Evolutionary conservation across 257 asterid genomes (phyloP), one percentile per base, ranked within the genome.

Genomic region (Nicotiana sylvestris): DNA sequence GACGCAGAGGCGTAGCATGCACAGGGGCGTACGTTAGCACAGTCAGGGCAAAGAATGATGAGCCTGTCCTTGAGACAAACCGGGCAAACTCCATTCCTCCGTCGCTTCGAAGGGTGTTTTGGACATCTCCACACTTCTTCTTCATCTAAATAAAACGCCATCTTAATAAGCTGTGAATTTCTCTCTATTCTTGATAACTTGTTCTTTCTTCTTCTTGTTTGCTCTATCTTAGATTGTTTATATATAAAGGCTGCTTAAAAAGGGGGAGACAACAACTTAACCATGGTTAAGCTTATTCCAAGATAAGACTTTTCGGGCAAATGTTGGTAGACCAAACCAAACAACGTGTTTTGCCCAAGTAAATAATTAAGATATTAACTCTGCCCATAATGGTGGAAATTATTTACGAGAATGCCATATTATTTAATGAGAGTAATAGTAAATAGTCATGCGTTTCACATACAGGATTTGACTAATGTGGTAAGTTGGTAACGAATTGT

Each of bases 1-100:
- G 90, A 21, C 2, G 90, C 21, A 82, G 85, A 29, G 65, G 87
- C 70, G 70, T 43, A 85, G 86, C 96, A 94, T 30, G 86, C 83
- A 66, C 97, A 94, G 82, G 98, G 98, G 92, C 97, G 97, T 43
- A 84, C 82, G 60, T 85, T 76, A 80, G 88, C 93, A 86, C 97
- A 92, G 80, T 90, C 86, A 16, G 97, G 97, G 87, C 97, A 91
- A 84, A 94, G 97, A 64, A 51, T 68, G 83, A 66, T 84, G 81
- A 94, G 92, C 78, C 98, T 95, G 82, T 93, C 97, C 82, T 90
- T 96, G 89, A 94, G 97, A 87, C 98, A 94, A 79, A 88, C 74
- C 9, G 97, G 92, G 81, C 98, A 94, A 84, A 94, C 72, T 76
- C 98, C 98, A 88, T 85, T 89, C 37, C 93, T 90, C 21, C 92